A percentile compares a stretch with the other conserved stretches of the same genome.
phyloP scores from a whole-genome alignment of 306 rosid genomes.

The Elaeagnus macrophylla region DNA sequence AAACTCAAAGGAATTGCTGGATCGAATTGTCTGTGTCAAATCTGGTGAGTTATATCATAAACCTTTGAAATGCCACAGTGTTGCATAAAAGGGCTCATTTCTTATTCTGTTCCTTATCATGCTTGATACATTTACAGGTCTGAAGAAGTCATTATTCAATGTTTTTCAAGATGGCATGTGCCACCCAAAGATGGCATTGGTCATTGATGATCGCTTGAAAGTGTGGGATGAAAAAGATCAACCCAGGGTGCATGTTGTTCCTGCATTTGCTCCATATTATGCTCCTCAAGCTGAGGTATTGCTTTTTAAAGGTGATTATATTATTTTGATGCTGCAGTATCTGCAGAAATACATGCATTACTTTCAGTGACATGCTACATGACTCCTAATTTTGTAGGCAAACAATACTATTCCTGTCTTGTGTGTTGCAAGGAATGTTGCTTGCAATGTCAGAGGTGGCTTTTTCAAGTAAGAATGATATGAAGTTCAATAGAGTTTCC shows the following conservation, averaged over 20 bases:
- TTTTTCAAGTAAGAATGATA: constrained; percentile 70
- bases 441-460: constrained; percentile 96
- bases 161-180: constrained; percentile 86
- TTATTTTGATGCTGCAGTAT: constrained; percentile 15
- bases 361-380: constrained; percentile 19
- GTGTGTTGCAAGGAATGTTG: constrained; percentile 96
- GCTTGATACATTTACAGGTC: constrained; percentile 43
- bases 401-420: constrained; percentile 76
- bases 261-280: constrained; percentile 97
- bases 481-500: constrained; percentile 6
- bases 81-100: constrained; percentile 3
- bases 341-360: background rate
- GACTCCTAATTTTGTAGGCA: constrained; percentile 47
- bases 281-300: constrained; percentile 97
- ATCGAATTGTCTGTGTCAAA: constrained; percentile 93
- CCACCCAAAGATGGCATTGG: constrained; percentile 95
- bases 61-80: constrained; percentile 6
- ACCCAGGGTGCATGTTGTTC: constrained; percentile 96
- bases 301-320: constrained; percentile 14
- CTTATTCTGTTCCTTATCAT: constrained; percentile 4
- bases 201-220: constrained; percentile 97
- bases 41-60: constrained; percentile 52
- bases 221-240: constrained; percentile 99
- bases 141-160: constrained; percentile 79
- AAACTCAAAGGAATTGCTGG: constrained; percentile 67